phyloP scores from a whole-genome alignment of 179 eudicot genomes.

The Sideroxylon spinosum region DNA sequence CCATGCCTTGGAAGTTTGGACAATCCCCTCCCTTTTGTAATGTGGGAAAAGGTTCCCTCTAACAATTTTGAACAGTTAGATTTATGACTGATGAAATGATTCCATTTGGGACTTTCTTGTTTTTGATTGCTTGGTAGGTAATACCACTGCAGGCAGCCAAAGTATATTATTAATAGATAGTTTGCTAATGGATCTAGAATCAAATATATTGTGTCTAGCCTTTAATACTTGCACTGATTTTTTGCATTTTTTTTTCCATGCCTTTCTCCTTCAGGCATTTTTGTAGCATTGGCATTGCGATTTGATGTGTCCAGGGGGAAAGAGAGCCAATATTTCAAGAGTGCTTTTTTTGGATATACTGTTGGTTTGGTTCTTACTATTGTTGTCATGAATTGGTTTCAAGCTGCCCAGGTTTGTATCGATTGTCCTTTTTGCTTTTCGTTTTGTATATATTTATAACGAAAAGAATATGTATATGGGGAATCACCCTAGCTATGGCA shows the following conservation, averaged over 20 bases:
- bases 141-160: neutral
- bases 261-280: conserved; percentile 50
- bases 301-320: conserved; percentile 91
- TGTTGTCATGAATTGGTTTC: conserved; percentile 93
- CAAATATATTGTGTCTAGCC: neutral
- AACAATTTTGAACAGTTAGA: neutral
- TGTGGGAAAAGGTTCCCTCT: neutral
- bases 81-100: neutral
- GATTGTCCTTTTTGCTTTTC: neutral
- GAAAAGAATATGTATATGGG: neutral
- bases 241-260: neutral
- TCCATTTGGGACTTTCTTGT: neutral
- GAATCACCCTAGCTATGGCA: neutral
- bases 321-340: conserved; percentile 74
- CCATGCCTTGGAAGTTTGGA: neutral
- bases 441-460: neutral
- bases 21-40: neutral
- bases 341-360: conserved; percentile 77
- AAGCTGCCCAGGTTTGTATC: conserved; percentile 83
- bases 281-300: conserved; percentile 90
- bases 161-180: neutral
- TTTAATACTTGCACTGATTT: neutral
- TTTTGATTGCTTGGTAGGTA: neutral
- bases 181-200: neutral
- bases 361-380: conserved; percentile 72